phyloP scores from a whole-genome alignment of 208 protist species.

The Strigomonas galati region DNA sequence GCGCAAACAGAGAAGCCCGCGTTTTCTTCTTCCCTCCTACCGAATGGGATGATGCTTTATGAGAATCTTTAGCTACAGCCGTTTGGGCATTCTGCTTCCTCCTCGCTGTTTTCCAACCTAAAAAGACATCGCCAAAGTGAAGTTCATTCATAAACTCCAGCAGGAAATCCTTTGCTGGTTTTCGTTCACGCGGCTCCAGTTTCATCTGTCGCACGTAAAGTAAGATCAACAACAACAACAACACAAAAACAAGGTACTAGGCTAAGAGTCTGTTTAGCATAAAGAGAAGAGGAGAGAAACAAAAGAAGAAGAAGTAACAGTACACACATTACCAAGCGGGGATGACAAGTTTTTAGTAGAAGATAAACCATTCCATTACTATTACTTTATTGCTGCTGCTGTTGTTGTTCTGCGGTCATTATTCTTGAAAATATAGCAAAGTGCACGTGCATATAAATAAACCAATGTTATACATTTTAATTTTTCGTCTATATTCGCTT shows the following conservation, averaged over 20 bases:
- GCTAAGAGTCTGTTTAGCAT: background rate
- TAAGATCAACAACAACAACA: background rate
- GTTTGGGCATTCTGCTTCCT: background rate
- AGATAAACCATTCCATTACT: no score
- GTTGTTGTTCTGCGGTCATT: no score
- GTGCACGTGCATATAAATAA: no score
- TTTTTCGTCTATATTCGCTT: no score
- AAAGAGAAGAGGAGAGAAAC: slow-evolving; percentile 6
- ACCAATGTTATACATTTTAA: no score
- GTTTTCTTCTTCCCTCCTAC: no score
- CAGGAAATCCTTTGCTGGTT: slow-evolving; percentile 25
- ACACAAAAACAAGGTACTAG: background rate
- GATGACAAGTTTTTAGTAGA: no score
- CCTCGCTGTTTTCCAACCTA: slow-evolving; percentile 22
- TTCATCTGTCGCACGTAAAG: slow-evolving; percentile 22
- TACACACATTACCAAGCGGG: no score
- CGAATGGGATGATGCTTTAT: no score
- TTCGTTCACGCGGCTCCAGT: slow-evolving; percentile 26
- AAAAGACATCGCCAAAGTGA: slow-evolving; percentile 27
- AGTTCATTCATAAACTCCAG: slow-evolving; percentile 33
- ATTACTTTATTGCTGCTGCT: no score
- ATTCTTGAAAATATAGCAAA: no score
- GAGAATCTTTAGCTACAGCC: background rate
- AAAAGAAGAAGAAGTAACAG: background rate
- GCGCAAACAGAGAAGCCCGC: no score